Evolutionary conservation across 2,329 filamentous ascomycete genomes (phyloP), one percentile per base, ranked within the genome.

Genomic region (Domatiomyces globalis): DNA sequence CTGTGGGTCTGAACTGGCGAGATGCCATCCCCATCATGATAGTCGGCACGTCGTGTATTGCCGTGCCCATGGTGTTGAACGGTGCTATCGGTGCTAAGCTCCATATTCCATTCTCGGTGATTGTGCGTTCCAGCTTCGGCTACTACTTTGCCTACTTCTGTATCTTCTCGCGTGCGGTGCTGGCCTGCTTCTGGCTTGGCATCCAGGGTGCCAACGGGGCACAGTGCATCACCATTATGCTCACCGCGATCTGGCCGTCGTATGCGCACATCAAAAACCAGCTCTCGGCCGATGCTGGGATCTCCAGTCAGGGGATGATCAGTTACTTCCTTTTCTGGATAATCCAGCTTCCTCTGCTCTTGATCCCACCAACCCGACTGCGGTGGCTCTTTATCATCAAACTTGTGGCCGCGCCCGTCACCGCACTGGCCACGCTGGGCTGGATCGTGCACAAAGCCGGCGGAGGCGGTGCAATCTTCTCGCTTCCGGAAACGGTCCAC

Each of bases 241-340:
- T 69, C 22, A 57, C 60, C 1, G 64, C 67, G 12, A 69, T 71
- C 56, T 73, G 70, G 69, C 69, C 71, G 4, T 68, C 65, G 12
- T 74, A 71, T 52, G 60, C 65, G 6, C 18, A 73, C 69, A 50
- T 80, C 9, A 68, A 70, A 0, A 81, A 82, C 57, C 64, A 68
- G 22, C 70, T 81, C 4, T 71, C 76, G 0, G 66, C 63, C 1
- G 66, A 61, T 3, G 70, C 73, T 27, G 78, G 78, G 17, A 78
- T 80, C 44, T 75, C 73, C 2, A 77, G 73, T 1, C 71, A 77
- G 52, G 74, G 74, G 10, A 71, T 82, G 70, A 62, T 78, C 22
- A 71, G 69, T 33, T 78, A 78, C 57, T 74, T 81, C 54, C 58
- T 81, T n/a, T 79, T 78, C 61, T 79, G 74, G 74, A 61, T 73